A percentile compares a stretch with the other conserved stretches of the same genome.
phyloP scores from a whole-genome alignment of 2,329 filamentous ascomycete species.

The Elsinoe necatrix region DNA sequence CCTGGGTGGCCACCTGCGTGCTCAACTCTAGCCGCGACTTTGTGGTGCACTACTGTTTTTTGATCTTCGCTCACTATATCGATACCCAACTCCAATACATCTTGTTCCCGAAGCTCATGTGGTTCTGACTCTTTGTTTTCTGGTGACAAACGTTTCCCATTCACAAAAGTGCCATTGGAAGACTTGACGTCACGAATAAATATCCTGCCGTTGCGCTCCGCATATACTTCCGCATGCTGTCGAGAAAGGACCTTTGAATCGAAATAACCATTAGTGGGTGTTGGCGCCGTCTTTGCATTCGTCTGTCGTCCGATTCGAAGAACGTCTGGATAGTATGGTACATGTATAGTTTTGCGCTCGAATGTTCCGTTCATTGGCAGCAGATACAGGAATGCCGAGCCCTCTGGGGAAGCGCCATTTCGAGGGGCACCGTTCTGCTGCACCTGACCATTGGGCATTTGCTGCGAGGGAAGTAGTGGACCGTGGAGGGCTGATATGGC shows the following conservation, averaged over 20 bases:
- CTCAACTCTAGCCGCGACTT: conserved; percentile 93
- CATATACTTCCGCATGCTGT: conserved; percentile 94
- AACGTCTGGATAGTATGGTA: conserved; percentile 90
- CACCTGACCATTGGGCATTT: conserved; percentile 52
- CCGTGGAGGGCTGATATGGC: conserved; percentile 57
- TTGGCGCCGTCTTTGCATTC: conserved; percentile 91
- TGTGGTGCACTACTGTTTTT: conserved; percentile 96
- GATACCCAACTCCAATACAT: conserved; percentile 90
- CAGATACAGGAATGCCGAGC: conserved; percentile 73
- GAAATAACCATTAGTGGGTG: conserved; percentile 86
- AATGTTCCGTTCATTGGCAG: conserved; percentile 92
- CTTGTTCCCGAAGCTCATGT: conserved; percentile 82
- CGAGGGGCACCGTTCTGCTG: conserved; percentile 47
- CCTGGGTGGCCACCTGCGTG: conserved; percentile 60
- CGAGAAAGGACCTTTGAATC: conserved; percentile 96
- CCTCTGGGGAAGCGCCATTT: conserved; percentile 37
- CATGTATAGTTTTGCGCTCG: conserved; percentile 89
- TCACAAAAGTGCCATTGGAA: conserved; percentile 97
- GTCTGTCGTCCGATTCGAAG: conserved; percentile 92
- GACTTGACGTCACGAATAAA: conserved; percentile 98
- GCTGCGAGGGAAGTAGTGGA: conserved; percentile 59
- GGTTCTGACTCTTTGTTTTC: conserved; percentile 96
- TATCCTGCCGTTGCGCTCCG: conserved; percentile 68
- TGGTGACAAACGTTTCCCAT: conserved; percentile 77
- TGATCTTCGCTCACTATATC: conserved; percentile 98